Conservation (phyloP, 768 basidiomycete species). For the Lepiota venenata region DNA sequence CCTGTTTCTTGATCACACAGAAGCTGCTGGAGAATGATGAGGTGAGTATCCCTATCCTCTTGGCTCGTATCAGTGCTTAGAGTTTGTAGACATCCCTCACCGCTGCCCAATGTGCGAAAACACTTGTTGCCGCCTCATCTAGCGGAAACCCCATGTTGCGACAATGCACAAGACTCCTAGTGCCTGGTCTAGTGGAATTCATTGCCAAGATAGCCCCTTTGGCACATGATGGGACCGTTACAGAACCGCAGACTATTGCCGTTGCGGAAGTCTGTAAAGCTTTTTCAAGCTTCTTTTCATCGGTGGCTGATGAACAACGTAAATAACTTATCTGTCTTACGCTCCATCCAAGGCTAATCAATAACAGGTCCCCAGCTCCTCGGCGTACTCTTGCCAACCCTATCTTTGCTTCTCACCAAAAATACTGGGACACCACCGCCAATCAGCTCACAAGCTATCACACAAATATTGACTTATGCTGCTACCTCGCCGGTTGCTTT, state of each 20-base stretch:
- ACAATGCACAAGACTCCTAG: conserved; percentile 64
- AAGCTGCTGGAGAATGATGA: conserved; percentile 70
- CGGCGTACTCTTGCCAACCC: conserved; percentile 71
- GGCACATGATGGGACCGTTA: conserved; percentile 52
- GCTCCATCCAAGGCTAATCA: background rate
- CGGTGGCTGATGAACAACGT: conserved; percentile 62
- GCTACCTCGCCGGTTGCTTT: conserved; percentile 70
- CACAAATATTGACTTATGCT: conserved; percentile 71
- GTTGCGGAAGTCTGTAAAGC: conserved; percentile 83
- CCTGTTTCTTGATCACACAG: conserved; percentile 81
- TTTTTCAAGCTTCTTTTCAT: conserved; percentile 59
- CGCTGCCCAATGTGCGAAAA: conserved; percentile 88
- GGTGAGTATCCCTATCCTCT: conserved; percentile 33
- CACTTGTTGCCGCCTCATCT: conserved; percentile 69
- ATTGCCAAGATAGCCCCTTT: conserved; percentile 65
- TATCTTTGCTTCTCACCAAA: conserved; percentile 56
- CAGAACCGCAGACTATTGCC: conserved; percentile 56
- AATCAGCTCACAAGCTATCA: conserved; percentile 55
- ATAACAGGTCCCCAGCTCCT: conserved; percentile 60
- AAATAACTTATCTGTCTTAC: conserved; percentile 24
- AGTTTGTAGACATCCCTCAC: conserved; percentile 65
- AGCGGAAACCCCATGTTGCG: conserved; percentile 64
- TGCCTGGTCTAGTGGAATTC: conserved; percentile 82
- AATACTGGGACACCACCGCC: conserved; percentile 42
- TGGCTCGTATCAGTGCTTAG: background rate